Conservation (phyloP, 2,329 filamentous ascomycete species). For the Amphichorda felina region DNA sequence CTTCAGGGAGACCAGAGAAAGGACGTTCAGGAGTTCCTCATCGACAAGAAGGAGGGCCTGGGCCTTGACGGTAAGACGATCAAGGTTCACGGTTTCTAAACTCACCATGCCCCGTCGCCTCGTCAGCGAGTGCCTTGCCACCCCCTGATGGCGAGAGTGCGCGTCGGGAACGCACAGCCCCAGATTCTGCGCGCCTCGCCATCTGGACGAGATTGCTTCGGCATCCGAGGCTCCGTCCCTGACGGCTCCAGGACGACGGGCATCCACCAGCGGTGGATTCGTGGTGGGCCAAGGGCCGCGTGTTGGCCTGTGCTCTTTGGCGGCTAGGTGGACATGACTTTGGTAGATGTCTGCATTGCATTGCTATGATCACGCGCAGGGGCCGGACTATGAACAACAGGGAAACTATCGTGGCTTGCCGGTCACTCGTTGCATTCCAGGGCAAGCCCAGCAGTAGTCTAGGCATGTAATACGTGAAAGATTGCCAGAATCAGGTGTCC, state of each 20-base stretch:
- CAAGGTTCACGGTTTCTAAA: conserved; percentile 60
- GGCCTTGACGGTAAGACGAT: conserved; percentile 94
- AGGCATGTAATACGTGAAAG: conserved; percentile 10
- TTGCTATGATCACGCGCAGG: conserved; percentile 2
- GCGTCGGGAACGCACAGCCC: conserved; percentile 12
- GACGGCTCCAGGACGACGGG: conserved; percentile 9
- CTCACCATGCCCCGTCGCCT: conserved; percentile 25
- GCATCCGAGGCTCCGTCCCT: conserved; percentile 1
- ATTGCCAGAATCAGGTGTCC: neutral
- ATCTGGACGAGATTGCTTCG: neutral
- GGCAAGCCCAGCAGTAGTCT: conserved; percentile 22
- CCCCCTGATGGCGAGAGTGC: conserved; percentile 15
- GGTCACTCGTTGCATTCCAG: conserved; percentile 18
- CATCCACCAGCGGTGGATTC: conserved; percentile 11
- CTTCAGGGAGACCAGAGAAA: conserved; percentile 99
- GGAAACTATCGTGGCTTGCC: conserved; percentile 17
- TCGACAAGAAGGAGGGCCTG: conserved; percentile 89
- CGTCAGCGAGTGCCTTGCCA: conserved; percentile 16
- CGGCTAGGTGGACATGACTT: neutral
- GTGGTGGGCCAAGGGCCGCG: neutral
- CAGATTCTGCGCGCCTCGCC: neutral
- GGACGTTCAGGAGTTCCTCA: conserved; percentile 95
- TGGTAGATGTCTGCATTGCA: neutral
- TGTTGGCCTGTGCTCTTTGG: neutral
- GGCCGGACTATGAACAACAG: conserved; percentile 17